phyloP scores from a whole-genome alignment of 2,329 filamentous ascomycete genomes.

The Neocucurbitaria cava region DNA sequence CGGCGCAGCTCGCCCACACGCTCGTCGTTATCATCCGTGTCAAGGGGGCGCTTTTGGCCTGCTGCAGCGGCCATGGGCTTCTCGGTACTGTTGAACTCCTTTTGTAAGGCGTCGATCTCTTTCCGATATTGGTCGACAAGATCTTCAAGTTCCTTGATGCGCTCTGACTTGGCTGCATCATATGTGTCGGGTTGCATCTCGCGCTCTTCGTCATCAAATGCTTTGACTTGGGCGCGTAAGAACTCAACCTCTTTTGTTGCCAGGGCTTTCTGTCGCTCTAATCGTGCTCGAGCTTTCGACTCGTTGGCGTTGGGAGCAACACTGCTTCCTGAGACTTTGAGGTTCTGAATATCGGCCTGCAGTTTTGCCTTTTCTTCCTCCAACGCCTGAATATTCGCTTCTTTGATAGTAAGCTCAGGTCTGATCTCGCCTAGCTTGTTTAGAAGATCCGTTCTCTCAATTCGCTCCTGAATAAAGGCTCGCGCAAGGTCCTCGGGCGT shows the following conservation, averaged over 20 bases:
- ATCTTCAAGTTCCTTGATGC: conserved; percentile 82
- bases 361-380: conserved; percentile 73
- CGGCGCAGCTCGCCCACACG: conserved; percentile 83
- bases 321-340: conserved; percentile 58
- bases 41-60: conserved; percentile 69
- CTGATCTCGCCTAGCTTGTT: conserved; percentile 81
- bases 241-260: conserved; percentile 94
- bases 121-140: conserved; percentile 85
- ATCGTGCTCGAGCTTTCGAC: conserved; percentile 71
- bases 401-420: conserved; percentile 78
- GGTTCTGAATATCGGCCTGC: conserved; percentile 72
- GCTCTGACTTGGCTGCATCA: conserved; percentile 75
- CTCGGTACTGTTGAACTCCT: conserved; percentile 74
- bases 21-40: conserved; percentile 65
- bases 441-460: conserved; percentile 79
- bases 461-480: conserved; percentile 80
- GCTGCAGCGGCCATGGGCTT: conserved; percentile 53
- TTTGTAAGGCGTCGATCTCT: conserved; percentile 77
- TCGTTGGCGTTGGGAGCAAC: conserved; percentile 59
- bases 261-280: conserved; percentile 85
- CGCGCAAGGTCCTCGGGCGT: conserved; percentile 87
- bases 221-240: conserved; percentile 87
- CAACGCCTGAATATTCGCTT: conserved; percentile 74
- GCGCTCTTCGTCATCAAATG: conserved; percentile 83
- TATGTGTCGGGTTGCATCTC: conserved; percentile 82